Percentiles rank a stretch among this genome's conserved stretches.
Conservation (phyloP, 2,329 filamentous ascomycete genomes). For the Pseudonectria buxi region DNA sequence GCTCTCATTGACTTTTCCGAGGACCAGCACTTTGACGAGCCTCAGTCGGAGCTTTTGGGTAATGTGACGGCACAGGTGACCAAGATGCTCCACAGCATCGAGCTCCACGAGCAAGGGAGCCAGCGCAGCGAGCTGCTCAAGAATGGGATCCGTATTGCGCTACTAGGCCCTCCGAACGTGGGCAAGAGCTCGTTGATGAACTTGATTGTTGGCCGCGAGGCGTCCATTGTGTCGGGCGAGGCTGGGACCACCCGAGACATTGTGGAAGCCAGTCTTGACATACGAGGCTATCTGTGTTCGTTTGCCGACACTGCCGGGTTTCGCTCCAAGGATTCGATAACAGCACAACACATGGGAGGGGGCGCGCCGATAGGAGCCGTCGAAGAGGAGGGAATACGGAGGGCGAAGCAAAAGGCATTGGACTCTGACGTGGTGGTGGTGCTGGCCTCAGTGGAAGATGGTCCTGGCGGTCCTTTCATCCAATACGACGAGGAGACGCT, state of each 20-base stretch:
- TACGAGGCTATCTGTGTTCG: constrained; percentile 85
- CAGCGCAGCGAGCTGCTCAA: constrained; percentile 77
- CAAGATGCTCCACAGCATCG: constrained; percentile 55
- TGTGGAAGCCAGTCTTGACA: constrained; percentile 83
- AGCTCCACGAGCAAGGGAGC: constrained; percentile 66
- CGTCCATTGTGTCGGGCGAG: constrained; percentile 89
- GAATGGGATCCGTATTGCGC: constrained; percentile 76
- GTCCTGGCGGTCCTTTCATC: constrained; percentile 34
- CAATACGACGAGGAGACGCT: constrained; percentile 50
- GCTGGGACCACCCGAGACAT: constrained; percentile 92
- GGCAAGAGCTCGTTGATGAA: constrained; percentile 96
- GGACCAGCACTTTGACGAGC: constrained; percentile 94
- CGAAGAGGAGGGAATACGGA: constrained; percentile 83
- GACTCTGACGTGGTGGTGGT: constrained; percentile 82
- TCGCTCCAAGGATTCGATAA: constrained; percentile 37
- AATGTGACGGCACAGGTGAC: constrained; percentile 62
- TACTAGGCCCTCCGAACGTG: constrained; percentile 87
- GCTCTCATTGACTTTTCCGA: constrained; percentile 96
- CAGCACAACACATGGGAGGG: constrained; percentile 5
- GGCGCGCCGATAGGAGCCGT: constrained; percentile 56
- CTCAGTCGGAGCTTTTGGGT: constrained; percentile 61
- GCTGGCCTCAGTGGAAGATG: constrained; percentile 64
- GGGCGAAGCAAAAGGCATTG: constrained; percentile 72
- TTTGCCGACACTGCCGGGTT: constrained; percentile 94
- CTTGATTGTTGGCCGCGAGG: constrained; percentile 79